These are phyloP conservation scores for Spiraea crenata DNA, from an alignment of 331 rosid genomes.

Conservation along the genomic window DNA sequence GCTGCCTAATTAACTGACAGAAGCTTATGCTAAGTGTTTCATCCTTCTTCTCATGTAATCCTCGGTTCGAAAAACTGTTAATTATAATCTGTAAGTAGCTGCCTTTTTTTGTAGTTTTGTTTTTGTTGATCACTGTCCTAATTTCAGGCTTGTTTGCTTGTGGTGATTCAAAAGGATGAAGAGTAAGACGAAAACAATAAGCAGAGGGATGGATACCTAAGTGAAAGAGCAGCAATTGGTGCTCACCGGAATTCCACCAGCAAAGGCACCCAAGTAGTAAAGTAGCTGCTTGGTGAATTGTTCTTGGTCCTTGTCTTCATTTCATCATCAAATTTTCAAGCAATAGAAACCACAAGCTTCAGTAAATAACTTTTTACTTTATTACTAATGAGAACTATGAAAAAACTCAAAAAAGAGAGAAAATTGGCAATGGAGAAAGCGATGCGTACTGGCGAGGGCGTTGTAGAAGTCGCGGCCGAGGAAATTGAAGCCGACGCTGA, in stretches of 20 bases:
- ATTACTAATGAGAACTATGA: conserved; percentile 7
- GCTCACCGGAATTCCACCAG: conserved; percentile 99
- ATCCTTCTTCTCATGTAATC: not conserved
- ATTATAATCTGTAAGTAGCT: too few species aligned
- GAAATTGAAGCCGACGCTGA: conserved; percentile 87
- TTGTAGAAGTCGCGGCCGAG: conserved; percentile 95
- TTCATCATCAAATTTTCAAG: not conserved
- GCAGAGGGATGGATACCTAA: conserved; percentile 65
- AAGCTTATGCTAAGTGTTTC: not conserved
- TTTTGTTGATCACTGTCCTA: not conserved
- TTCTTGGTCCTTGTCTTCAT: conserved; percentile 83
- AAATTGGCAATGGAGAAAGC: not conserved
- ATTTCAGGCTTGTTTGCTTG: not conserved
- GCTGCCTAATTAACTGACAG: not conserved
- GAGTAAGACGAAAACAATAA: conserved; percentile 30
- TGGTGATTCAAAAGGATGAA: conserved; percentile 16
- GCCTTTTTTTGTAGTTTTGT: too few species aligned
- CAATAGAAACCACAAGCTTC: not conserved
- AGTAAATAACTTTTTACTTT: conserved; percentile 5
- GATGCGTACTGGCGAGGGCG: conserved; percentile 77
- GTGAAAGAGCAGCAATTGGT: conserved; percentile 61
- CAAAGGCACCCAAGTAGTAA: conserved; percentile 86
- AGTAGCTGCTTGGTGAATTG: conserved; percentile 83
- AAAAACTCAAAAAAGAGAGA: conserved; percentile 5
- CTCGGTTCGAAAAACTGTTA: too few species aligned